phyloP scores from a whole-genome alignment of 768 basidiomycete species.

The Agaricus blazei region DNA sequence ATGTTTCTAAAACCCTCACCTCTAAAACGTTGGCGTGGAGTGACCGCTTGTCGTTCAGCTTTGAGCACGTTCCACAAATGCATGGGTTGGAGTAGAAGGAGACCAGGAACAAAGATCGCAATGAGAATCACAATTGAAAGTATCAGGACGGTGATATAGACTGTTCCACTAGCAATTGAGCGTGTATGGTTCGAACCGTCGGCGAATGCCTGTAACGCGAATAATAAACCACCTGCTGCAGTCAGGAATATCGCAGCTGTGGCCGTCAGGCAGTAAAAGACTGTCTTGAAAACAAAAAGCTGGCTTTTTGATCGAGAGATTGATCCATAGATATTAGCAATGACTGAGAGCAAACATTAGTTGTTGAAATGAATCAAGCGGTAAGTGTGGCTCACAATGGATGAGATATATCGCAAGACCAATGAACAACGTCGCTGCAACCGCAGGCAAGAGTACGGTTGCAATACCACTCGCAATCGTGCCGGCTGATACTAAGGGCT shows the following conservation, averaged over 20 bases:
- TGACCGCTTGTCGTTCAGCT: slow-evolving; percentile 55
- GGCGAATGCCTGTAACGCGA: slow-evolving; percentile 56
- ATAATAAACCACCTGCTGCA: slow-evolving; percentile 64
- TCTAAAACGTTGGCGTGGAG: slow-evolving; percentile 76
- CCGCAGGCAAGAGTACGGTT: slow-evolving; percentile 62
- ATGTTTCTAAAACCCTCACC: slow-evolving; percentile 35
- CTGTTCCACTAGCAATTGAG: slow-evolving; percentile 61
- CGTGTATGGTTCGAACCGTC: slow-evolving; percentile 27
- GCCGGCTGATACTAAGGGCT: slow-evolving; percentile 42
- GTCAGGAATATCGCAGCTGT: slow-evolving; percentile 60
- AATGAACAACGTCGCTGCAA: slow-evolving; percentile 57
- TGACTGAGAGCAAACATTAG: slow-evolving; percentile 31
- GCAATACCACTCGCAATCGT: slow-evolving; percentile 57
- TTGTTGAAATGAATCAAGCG: background rate
- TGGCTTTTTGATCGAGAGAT: slow-evolving; percentile 61
- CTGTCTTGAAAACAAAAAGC: slow-evolving; percentile 55
- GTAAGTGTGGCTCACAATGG: slow-evolving; percentile 41
- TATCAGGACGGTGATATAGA: slow-evolving; percentile 64
- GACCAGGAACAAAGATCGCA: slow-evolving; percentile 64
- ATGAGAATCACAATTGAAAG: slow-evolving; percentile 55
- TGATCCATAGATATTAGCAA: slow-evolving; percentile 47
- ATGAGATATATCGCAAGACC: slow-evolving; percentile 46
- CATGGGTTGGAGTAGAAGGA: slow-evolving; percentile 68
- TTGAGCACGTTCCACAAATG: slow-evolving; percentile 53
- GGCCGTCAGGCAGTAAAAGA: slow-evolving; percentile 52